Base-by-base conservation (phyloP, 148 eudicot species). In the Persicaria maculosa region DNA sequence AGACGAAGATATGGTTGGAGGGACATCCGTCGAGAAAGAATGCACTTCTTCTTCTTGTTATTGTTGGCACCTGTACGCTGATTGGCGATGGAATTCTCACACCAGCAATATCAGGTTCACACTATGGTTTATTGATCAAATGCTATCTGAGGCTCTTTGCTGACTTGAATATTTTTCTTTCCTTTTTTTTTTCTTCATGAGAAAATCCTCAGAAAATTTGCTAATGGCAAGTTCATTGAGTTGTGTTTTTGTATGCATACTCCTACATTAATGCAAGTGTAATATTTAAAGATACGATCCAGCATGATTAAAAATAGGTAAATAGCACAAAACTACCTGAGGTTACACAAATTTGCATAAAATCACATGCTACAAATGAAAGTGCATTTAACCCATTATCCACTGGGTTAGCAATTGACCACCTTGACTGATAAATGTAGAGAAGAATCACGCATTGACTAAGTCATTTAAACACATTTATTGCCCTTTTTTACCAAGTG, bases 21-120 rank as follows among this genome's bases (percentile, higher is more conserved):
- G 85, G 80, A 77, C 65, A 82, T 79, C 71, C 91, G 4, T 86
- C 78, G 11, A 83, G 96, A 80, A 92, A 86, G 79, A 90, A 83
- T 78, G 79, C 82, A 16, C 93, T 95, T 81, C 98, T 95, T 80
- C 74, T 95, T 3, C 85, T 95, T 54, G 98, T 92, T 77, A 88
- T 95, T 46, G 88, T 86, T 59, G 98, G 96, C 71, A 88, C 98
- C 67, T 92, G 96, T 87, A 95, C 87, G 96, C 88, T 90, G 54
- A 89, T 95, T 69, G 98, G 98, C 22, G 98, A 95, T 82, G 98
- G 97, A 50, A 92, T 95, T 81, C 91, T 95, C 69, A 95, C 98
- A 77, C 97, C 98, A 53, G 96, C 96, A 74, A 95, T 95, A 80
- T 95, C 98, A 79, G 98, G 98, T 95, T 84, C 79, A 68, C 43